Conservation (phyloP, 208 protist species). For the Trypanosoma rangeli region DNA sequence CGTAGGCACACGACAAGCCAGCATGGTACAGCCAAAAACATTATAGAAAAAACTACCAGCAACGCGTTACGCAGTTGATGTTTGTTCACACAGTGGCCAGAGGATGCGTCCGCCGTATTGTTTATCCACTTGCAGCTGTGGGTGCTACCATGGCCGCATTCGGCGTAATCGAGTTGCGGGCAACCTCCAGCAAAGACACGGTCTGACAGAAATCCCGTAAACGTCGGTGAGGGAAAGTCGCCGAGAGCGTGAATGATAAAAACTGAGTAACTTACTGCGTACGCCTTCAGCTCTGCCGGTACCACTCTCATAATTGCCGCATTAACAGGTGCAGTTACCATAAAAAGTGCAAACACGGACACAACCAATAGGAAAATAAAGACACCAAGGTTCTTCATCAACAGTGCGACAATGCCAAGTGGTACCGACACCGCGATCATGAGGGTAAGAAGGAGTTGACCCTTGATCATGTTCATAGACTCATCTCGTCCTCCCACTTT, state of each 20-base stretch:
- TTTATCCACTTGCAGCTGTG: slow-evolving; percentile 55
- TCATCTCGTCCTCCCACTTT: slow-evolving; percentile 60
- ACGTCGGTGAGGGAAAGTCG: slow-evolving; percentile 86
- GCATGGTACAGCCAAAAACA: slow-evolving; percentile 46
- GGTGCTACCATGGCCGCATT: background rate
- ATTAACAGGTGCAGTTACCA: slow-evolving; percentile 82
- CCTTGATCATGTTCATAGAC: slow-evolving; percentile 40
- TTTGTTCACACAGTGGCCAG: slow-evolving; percentile 44
- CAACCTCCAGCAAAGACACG: slow-evolving; percentile 45
- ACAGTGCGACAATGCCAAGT: slow-evolving; percentile 44
- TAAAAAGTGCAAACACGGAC: slow-evolving; percentile 64
- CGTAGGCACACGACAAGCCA: slow-evolving; percentile 54
- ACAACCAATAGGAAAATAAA: slow-evolving; percentile 48
- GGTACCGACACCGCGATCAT: slow-evolving; percentile 59
- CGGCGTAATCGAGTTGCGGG: slow-evolving; percentile 11
- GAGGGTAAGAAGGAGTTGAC: slow-evolving; percentile 47
- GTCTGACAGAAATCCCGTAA: slow-evolving; percentile 75
- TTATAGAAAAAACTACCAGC: slow-evolving; percentile 58
- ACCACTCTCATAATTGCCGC: slow-evolving; percentile 70
- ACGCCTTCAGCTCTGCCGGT: slow-evolving; percentile 59
- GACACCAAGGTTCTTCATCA: slow-evolving; percentile 18
- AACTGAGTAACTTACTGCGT: slow-evolving; percentile 83
- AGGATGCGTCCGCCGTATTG: slow-evolving; percentile 6
- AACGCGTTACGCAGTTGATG: slow-evolving; percentile 73
- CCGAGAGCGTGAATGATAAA: slow-evolving; percentile 87